phyloP scores from a whole-genome alignment of 768 basidiomycete species.

The Pholiota conissans region DNA sequence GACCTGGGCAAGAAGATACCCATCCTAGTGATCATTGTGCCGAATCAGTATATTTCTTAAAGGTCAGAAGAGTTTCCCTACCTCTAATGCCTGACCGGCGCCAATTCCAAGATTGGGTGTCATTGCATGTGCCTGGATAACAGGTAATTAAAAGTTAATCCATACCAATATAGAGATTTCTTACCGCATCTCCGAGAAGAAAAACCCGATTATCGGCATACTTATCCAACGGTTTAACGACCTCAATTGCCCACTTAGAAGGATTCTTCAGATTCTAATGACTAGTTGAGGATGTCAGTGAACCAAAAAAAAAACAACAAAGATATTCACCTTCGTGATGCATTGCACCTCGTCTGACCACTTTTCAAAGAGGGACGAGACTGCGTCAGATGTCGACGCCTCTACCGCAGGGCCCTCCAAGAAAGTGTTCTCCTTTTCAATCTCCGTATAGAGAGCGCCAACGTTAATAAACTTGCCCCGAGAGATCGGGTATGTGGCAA shows the following conservation, averaged over 20 bases:
- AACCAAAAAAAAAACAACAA: constrained; percentile 43
- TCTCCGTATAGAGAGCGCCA: constrained; percentile 35
- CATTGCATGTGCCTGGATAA: constrained; percentile 30
- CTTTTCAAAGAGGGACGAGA: constrained; percentile 33
- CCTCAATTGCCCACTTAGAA: constrained; percentile 44
- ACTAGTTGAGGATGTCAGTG: constrained; percentile 7
- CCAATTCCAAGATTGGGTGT: constrained; percentile 31
- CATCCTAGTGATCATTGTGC: too few species aligned
- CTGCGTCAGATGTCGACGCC: constrained; percentile 32
- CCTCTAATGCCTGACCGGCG: constrained; percentile 33
- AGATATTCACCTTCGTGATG: background rate
- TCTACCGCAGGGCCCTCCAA: constrained; percentile 16
- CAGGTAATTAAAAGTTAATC: too few species aligned
- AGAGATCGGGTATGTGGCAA: constrained; percentile 52
- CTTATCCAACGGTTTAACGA: constrained; percentile 36
- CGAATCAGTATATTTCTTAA: too few species aligned
- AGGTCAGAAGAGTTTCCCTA: constrained; percentile 10
- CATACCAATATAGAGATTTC: background rate
- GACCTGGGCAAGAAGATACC: constrained; percentile 32
- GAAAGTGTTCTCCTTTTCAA: constrained; percentile 33
- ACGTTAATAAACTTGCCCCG: constrained; percentile 50
- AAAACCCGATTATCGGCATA: constrained; percentile 40
- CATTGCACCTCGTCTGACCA: constrained; percentile 47
- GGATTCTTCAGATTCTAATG: constrained; percentile 34
- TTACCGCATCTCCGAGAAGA: constrained; percentile 50